Conservation (phyloP, 1,284 basidiomycete genomes). For the Pascua sp. region DNA sequence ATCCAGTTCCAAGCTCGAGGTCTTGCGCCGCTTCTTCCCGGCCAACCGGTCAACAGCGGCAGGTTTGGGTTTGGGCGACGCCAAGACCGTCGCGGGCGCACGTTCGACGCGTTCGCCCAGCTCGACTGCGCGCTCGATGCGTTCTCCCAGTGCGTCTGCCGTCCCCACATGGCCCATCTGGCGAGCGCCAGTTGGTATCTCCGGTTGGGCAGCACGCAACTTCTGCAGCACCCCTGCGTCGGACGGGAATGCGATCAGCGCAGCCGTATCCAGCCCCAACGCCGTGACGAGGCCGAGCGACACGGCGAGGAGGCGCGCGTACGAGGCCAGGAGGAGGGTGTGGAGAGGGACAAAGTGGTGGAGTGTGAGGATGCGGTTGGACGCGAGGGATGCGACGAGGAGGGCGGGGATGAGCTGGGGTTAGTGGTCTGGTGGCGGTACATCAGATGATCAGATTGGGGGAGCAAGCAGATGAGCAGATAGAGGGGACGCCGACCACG, state of each 20-base stretch:
- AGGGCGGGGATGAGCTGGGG: conserved; percentile 17
- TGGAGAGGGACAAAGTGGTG: conserved; percentile 41
- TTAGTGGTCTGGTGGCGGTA: not conserved
- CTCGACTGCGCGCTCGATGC: not conserved
- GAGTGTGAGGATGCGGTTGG: conserved; percentile 18
- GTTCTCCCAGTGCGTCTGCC: not conserved
- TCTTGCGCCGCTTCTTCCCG: not conserved
- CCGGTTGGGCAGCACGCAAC: not conserved
- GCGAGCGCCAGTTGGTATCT: too few relatives aligned
- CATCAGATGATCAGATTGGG: too few relatives aligned
- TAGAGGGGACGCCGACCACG: too few relatives aligned
- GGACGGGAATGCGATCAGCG: not conserved
- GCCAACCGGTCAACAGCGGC: not conserved
- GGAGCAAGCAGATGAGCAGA: too few relatives aligned
- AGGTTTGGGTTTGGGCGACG: not conserved
- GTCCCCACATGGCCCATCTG: not conserved
- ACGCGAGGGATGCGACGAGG: conserved; percentile 8
- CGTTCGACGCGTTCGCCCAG: conserved; percentile 17
- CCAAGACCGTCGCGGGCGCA: too few relatives aligned
- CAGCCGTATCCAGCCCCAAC: not conserved
- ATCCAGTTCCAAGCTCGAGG: not conserved
- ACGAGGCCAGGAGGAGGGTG: conserved; percentile 27
- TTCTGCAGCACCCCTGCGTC: not conserved
- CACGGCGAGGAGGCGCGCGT: conserved; percentile 32
- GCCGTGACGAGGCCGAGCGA: conserved; percentile 1